These are phyloP conservation scores for Sclerotinia borealis DNA, from an alignment of 2,329 filamentous ascomycete genomes.

Conservation along the genomic window DNA sequence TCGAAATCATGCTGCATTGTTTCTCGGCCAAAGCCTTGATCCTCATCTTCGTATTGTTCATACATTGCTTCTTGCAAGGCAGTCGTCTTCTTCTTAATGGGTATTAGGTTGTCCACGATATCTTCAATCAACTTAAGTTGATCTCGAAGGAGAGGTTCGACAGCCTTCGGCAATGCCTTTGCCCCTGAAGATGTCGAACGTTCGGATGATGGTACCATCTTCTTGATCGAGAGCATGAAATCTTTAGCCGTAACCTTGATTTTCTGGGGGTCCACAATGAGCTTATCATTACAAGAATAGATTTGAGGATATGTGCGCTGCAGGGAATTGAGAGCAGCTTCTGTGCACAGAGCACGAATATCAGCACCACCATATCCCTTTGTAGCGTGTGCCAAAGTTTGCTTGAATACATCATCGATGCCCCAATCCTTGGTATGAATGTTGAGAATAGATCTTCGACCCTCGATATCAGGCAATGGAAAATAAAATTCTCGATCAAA, in stretches of 20 bases:
- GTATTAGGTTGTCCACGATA: conserved; percentile 69
- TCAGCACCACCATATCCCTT: conserved; percentile 98
- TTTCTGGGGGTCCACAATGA: conserved; percentile 76
- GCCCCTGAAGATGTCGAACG: conserved; percentile 81
- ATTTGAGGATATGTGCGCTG: conserved; percentile 96
- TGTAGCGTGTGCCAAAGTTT: conserved; percentile 76
- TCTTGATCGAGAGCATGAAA: conserved; percentile 95
- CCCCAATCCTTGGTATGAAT: conserved; percentile 97
- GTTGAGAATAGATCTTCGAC: conserved; percentile 78
- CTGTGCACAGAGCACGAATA: conserved; percentile 86
- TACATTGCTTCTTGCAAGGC: conserved; percentile 92
- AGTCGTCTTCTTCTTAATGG: conserved; percentile 78
- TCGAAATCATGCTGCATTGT: conserved; percentile 74
- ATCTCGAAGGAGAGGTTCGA: conserved; percentile 74
- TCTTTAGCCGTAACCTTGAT: conserved; percentile 88
- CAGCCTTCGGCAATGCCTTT: conserved; percentile 67
- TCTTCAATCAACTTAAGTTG: conserved; percentile 65
- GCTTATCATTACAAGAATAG: conserved; percentile 82
- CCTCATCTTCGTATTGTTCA: conserved; percentile 75
- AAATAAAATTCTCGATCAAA: conserved; percentile 99
- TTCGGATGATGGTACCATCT: conserved; percentile 92
- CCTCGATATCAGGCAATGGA: conserved; percentile 76
- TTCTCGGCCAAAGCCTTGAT: conserved; percentile 80
- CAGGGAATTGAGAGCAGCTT: conserved; percentile 91
- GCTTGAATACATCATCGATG: conserved; percentile 71